Base-by-base conservation (phyloP, 2,329 filamentous ascomycete genomes). In the Botryosphaeria dothidea region DNA sequence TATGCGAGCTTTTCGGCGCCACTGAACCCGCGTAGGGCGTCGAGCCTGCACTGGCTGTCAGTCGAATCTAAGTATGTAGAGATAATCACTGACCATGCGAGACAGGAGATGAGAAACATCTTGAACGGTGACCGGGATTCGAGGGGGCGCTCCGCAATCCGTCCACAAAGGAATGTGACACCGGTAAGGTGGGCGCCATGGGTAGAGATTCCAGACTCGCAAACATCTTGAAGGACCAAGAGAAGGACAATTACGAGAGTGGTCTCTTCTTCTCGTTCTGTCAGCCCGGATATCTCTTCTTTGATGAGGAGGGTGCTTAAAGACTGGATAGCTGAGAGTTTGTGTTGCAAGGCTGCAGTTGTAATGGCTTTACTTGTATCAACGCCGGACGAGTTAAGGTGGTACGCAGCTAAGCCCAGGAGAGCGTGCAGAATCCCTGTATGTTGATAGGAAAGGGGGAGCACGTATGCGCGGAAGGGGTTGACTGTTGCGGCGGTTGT, bases 1-100 rank as follows among this genome's bases (percentile, higher is more conserved):
- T 68, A 69, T 3, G 66, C 68, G 9, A 69, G 56, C 36, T 69
- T 69, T 41, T 69, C 68, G 1, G 66, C 63, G n/a, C 68, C 68
- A 49, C 68, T 69, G 21, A 67, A 68, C 13, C 68, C 66, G n/a
- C 68, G 68, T 1, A 67, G 61, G 19, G 66, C 58, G 41, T 69
- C 68, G 19, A 69, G 60, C 67, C 19, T 48, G 23, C 57, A 19
- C 48, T 27, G 8, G n/a, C 15, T 13, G 36, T 2, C 45, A 23
- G 3, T 6, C 4, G 9, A 15, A 8, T 13, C 34, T 15, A 4
- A 4, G 21, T 15, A 17, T 4, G n/a, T 4, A 48, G 9, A 17
- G 29, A 21, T 4, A 57, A 11, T 5, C 9, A 49, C 65, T 29
- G 25, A 66, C 56, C 56, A 69, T 13, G 68, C 65, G 19, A 69